Evolutionary conservation across 805 yeast species (phyloP), one percentile per base, ranked within the genome.

Genomic region (Kazachstania psychrophila): DNA sequence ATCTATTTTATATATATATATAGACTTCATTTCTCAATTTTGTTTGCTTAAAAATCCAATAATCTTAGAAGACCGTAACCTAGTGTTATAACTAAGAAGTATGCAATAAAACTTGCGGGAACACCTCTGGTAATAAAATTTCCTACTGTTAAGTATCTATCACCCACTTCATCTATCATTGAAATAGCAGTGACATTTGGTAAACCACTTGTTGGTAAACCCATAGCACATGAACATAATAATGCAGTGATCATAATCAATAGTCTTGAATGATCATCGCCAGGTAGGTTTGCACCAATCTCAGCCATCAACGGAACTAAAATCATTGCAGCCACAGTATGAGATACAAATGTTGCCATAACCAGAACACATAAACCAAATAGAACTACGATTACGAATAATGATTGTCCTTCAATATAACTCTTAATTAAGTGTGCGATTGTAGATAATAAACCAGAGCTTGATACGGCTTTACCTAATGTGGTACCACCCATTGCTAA

Each of bases 401-500:
- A 58, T 6, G 85, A 75, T 43, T 82, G 70, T 23, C 70, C 77
- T 39, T 70, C 70, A n/a, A 89, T 83, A 40, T 70, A 62, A 2
- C 60, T 51, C 52, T 83, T 86, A 40, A 92, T 82, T 1, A 66
- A 56, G 3, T 62, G 46, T 0, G 98, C 97, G 41, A 88, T 79
- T 0, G 89, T 78, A 6, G 76, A 69, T 39, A 89, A 68, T 38
- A 89, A 66, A 0, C 97, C 97, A 2, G 95, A 85, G 7, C 92
- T 79, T 1, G 95, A 77, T 1, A 89, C 97, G 0, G 95, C 95
- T 56, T 86, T 87, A 39, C 98, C 98, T 35, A 89, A 66, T 0
- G 96, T 94, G 36, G 89, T 74, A 43, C 98, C 98, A 23, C 98
- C 98, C 98, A 89, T 92, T 4, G 97, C 96, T 44, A 89, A 68